Evolutionary conservation across 2,329 filamentous ascomycete species (phyloP).

Genomic region (Onygenales sp.): DNA sequence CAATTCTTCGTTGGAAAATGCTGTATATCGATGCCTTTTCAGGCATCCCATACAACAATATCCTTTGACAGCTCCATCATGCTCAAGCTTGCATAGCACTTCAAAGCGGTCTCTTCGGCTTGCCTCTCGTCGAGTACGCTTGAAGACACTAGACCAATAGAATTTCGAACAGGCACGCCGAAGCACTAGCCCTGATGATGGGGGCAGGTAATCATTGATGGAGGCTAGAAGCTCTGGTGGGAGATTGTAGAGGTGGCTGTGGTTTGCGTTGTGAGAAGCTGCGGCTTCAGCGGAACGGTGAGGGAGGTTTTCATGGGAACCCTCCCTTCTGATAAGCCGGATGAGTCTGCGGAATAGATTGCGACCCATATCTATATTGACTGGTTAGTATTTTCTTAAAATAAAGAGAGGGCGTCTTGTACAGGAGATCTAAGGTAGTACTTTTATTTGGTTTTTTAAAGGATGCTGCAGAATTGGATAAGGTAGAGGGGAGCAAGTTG

Average conservation of each 20-base stretch:
- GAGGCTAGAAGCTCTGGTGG: not conserved
- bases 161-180: constrained; percentile 1
- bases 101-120: not conserved
- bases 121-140: not conserved
- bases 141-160: constrained; percentile 2
- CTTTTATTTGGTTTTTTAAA: not conserved
- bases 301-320: not conserved
- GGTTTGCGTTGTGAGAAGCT: not conserved
- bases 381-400: not conserved
- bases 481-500: not conserved
- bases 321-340: not conserved
- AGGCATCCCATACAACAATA: constrained; percentile 2
- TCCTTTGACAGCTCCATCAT: not conserved
- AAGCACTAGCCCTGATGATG: not conserved
- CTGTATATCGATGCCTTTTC: constrained; percentile 1
- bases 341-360: not conserved
- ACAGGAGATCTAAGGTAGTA: not conserved
- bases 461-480: not conserved
- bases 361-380: constrained; percentile 2
- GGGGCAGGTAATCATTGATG: constrained; percentile 1
- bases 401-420: not conserved
- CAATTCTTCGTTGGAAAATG: constrained; percentile 3
- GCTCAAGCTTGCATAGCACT: not conserved
- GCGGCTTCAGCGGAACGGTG: not conserved
- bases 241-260: not conserved